Conservation (phyloP, 768 basidiomycete genomes). For the Asterophora lycoperdoides region DNA sequence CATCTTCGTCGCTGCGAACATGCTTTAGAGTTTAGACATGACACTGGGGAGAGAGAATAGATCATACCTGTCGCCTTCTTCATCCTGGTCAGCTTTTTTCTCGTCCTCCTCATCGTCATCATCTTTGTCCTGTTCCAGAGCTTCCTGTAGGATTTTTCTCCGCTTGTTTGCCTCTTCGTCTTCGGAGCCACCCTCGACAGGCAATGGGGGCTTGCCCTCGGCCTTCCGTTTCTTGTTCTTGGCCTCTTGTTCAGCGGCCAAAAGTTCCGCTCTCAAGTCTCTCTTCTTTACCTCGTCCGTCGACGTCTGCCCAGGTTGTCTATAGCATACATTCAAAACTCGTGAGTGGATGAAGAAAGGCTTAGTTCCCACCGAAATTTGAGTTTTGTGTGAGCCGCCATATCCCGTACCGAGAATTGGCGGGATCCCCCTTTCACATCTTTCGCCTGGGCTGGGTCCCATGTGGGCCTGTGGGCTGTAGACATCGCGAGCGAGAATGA, state of each 20-base stretch:
- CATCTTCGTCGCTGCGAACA: constrained; percentile 45
- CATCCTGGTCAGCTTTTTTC: constrained; percentile 33
- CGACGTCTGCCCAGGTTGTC: constrained; percentile 90
- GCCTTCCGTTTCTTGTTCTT: constrained; percentile 90
- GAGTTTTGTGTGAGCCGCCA: constrained; percentile 94
- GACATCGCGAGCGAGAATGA: constrained; percentile 50
- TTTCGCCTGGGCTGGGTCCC: constrained; percentile 93
- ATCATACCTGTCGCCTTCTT: constrained; percentile 41
- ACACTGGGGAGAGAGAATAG: background rate
- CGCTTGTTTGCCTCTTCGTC: constrained; percentile 75
- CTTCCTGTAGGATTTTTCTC: constrained; percentile 83
- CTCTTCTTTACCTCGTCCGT: constrained; percentile 67
- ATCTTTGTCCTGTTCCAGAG: constrained; percentile 84
- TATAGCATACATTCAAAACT: constrained; percentile 22
- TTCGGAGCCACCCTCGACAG: constrained; percentile 35
- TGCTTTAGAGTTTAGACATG: background rate
- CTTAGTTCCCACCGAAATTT: constrained; percentile 76
- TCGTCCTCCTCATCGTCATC: constrained; percentile 67
- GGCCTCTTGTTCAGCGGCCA: constrained; percentile 84
- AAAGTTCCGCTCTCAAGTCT: constrained; percentile 80
- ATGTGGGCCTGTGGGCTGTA: constrained; percentile 92
- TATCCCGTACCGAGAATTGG: constrained; percentile 89
- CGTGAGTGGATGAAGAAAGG: background rate
- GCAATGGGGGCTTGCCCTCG: constrained; percentile 60
- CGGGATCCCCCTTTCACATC: constrained; percentile 91